Evolutionary conservation across 2,329 filamentous ascomycete species (phyloP), one percentile per base, ranked within the genome.

Genomic region (Claviceps sp.): DNA sequence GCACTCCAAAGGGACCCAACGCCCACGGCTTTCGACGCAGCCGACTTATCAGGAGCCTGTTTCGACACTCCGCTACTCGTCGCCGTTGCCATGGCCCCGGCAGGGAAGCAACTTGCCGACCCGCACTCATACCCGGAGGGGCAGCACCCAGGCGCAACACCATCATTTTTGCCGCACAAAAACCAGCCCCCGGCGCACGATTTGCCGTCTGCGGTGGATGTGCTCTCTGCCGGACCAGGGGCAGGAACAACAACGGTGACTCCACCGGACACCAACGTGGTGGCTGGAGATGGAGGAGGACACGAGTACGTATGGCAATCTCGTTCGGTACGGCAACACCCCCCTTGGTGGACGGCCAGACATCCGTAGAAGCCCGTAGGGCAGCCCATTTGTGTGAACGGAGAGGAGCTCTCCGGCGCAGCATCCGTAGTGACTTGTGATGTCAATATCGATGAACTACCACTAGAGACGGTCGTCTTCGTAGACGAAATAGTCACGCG

Each of bases 281-380:
- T 85, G 2, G 68, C 30, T 10, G 30, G 65, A 0, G 74, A 61
- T 0, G 74, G 70, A 0, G 79, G 68, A 0, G 87, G 86, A 61
- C 91, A 97, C 6, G 84, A 87, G 0, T 85, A 87, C 0, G 82
- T 85, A 54, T 85, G 80, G 68, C 91, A 97, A 68, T 95, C 79
- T 19, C 90, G 81, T 2, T 89, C 90, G 0, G 88, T 89, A 53
- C 86, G 85, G 69, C 91, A 97, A 71, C 91, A 97, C 2, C 78
- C 78, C 19, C 89, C 89, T 14, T 87, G 89, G 54, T 90, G 88
- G 54, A 82, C 82, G 2, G 91, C 91, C 2, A 84, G 80, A 67
- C 91, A 97, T 49, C 88, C 84, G 67, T 97, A 97, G 73, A 90
- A 97, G 2, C 90, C 90, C 0, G 84, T 90, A 0, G 91, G 91